phyloP scores from a whole-genome alignment of 2,329 filamentous ascomycete species.

The Diaporthe sp. region DNA sequence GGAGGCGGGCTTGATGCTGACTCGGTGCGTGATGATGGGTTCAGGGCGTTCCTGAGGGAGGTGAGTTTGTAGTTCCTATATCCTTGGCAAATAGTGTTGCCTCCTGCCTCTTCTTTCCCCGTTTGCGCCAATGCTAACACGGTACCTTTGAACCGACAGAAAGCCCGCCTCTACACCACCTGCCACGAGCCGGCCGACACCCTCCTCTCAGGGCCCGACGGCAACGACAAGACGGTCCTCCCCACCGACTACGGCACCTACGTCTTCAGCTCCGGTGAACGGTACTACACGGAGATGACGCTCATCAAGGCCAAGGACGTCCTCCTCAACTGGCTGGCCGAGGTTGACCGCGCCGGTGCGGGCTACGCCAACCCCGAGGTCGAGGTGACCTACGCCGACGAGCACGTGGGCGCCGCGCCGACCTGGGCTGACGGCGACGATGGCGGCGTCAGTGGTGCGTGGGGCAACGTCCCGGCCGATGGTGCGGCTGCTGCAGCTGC shows the following conservation, averaged over 20 bases:
- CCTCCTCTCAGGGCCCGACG: constrained; percentile 66
- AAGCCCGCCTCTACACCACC: constrained; percentile 73
- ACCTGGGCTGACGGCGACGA: constrained; percentile 21
- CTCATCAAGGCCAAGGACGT: constrained; percentile 67
- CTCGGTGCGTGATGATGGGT: constrained; percentile 57
- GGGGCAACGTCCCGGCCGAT: neutral
- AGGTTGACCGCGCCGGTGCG: constrained; percentile 59
- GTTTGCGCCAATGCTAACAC: constrained; percentile 38
- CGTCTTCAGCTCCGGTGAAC: constrained; percentile 77
- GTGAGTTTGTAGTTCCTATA: constrained; percentile 53
- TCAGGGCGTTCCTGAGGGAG: constrained; percentile 66
- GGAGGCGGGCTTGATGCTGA: constrained; percentile 60
- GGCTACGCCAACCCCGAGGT: constrained; percentile 58
- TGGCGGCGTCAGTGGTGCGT: neutral
- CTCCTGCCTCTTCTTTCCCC: neutral
- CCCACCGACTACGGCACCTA: constrained; percentile 72
- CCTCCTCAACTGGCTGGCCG: constrained; percentile 74
- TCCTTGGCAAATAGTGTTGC: too few species aligned
- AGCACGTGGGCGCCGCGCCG: constrained; percentile 48
- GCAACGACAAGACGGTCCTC: constrained; percentile 57
- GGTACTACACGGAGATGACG: constrained; percentile 71
- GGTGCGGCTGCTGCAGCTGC: neutral
- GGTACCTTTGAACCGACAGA: constrained; percentile 54
- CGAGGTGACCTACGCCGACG: constrained; percentile 46
- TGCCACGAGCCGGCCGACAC: constrained; percentile 65